Percentiles rank a stretch among this genome's conserved stretches.
Evolutionary conservation across 345 rosid species (phyloP).

Genomic region (Moricandia arvensis): DNA sequence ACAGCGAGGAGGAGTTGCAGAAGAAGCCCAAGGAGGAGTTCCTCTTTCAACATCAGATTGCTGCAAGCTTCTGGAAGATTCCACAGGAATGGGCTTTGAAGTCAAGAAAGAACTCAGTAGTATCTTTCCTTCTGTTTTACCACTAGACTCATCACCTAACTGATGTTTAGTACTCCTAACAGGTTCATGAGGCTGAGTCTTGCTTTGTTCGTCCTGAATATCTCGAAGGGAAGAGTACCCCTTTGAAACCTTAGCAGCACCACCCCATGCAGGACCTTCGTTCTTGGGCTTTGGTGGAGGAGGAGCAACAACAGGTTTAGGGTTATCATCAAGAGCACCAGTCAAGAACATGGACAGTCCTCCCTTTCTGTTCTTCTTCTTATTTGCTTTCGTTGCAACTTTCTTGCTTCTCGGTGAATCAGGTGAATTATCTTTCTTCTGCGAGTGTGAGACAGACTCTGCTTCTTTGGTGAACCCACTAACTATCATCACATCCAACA

Average conservation of each 20-base stretch:
- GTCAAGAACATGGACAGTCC: constrained; percentile 97
- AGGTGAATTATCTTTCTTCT: constrained; percentile 40
- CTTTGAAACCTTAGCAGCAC: constrained; percentile 73
- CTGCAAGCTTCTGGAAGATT: constrained; percentile 40
- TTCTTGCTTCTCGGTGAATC: constrained; percentile 47
- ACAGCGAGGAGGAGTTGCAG: constrained; percentile 66
- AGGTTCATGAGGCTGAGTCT: constrained; percentile 41
- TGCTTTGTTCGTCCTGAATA: constrained; percentile 90
- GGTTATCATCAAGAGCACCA: constrained; percentile 86
- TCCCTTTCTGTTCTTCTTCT: constrained; percentile 88
- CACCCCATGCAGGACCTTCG: constrained; percentile 98
- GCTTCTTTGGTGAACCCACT: constrained; percentile 42
- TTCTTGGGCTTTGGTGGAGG: constrained; percentile 65
- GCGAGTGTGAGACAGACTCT: constrained; percentile 38
- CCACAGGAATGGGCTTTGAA: constrained; percentile 76
- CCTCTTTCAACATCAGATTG: constrained; percentile 61
- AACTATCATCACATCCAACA: constrained; percentile 25
- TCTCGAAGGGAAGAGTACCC: constrained; percentile 77
- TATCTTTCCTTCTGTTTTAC: constrained; percentile 58
- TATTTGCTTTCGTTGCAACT: constrained; percentile 41
- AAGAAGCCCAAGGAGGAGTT: constrained; percentile 91
- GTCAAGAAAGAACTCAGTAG: constrained; percentile 64
- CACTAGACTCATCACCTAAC: constrained; percentile 43
- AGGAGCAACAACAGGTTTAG: constrained; percentile 48
- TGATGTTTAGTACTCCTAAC: constrained; percentile 42